Conservation (phyloP, 345 rosid species). For the Psidium guajava region DNA sequence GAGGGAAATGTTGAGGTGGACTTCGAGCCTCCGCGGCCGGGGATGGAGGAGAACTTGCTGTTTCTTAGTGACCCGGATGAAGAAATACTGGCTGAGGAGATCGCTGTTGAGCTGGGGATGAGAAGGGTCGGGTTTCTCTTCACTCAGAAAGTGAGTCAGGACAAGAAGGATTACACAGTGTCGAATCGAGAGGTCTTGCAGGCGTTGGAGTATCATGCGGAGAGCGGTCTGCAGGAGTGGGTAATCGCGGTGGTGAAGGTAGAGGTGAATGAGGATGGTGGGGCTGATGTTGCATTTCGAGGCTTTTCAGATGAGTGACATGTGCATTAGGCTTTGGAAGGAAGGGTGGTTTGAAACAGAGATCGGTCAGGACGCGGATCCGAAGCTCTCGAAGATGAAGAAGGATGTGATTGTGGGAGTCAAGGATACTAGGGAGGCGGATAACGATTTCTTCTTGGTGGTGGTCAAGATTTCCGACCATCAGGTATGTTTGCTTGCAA, state of each 20-base stretch:
- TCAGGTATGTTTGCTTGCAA: conserved; percentile 32
- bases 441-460: conserved; percentile 86
- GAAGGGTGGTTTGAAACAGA: conserved; percentile 84
- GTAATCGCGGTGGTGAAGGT: conserved; percentile 83
- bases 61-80: conserved; percentile 54
- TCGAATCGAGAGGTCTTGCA: conserved; percentile 62
- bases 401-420: conserved; percentile 88
- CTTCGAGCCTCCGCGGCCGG: conserved; percentile 90
- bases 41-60: conserved; percentile 41
- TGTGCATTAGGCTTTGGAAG: conserved; percentile 69
- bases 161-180: conserved; percentile 68
- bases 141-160: conserved; percentile 55
- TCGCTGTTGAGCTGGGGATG: conserved; percentile 77
- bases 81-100: conserved; percentile 67
- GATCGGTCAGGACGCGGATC: conserved; percentile 50
- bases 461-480: conserved; percentile 81
- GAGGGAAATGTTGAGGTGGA: conserved; percentile 70
- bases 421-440: conserved; percentile 81
- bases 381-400: conserved; percentile 81
- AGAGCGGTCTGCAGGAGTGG: conserved; percentile 83
- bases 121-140: conserved; percentile 77
- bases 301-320: conserved; percentile 95
- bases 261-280: conserved; percentile 77
- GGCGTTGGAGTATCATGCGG: conserved; percentile 66
- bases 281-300: conserved; percentile 80